Base-by-base conservation (phyloP, 225 moss, liverwort and hornwort species). In the Bryoerythrophyllum caledonicum region DNA sequence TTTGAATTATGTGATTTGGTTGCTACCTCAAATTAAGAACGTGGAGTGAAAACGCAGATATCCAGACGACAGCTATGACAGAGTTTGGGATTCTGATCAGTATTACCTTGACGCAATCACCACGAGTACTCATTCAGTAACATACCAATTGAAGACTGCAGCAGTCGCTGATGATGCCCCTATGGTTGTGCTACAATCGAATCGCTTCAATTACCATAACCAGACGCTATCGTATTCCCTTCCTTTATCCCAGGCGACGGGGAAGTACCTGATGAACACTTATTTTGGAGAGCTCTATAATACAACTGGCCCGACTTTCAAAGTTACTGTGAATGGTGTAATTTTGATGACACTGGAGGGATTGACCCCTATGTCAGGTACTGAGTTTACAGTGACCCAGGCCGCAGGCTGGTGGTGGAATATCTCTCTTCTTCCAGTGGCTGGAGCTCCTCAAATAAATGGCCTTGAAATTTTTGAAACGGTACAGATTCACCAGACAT, bases 401-500 rank as follows among this genome's bases (percentile, higher is more conserved):
- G 78, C 63, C 54, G 86, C 86, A 60, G 67, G 67, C 34, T 79
- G 67, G 73, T 82, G 87, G 86, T 89, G 85, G 84, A 89, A 87
- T 74, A 44, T 90, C 28, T 83, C 77, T 48, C 78, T 92, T 20
- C 64, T 77, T 54, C 88, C 79, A 65, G 19, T 70, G 20, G 66
- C 57, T n/a, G 86, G 83, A 24, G 60, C 84, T 81, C 90, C 91
- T 54, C 81, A 90, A 43, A 90, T 93, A 44, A 90, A 83, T 51
- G 93, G 88, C 28, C 78, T 93, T 40, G 93, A 93, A 80, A 54
- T 93, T 28, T 88, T 81, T 65, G 84, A 93, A 82, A 77, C 72
- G 16, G 40, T 93, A 53, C 67, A 66, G 62, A 20, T 84, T 52
- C 72, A 72, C 67, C 73, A 77, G 14, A 2, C 65, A 61, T 76